Base-by-base conservation (phyloP, 176 grass and related monocot genomes). In the Paspalum vaginatum region DNA sequence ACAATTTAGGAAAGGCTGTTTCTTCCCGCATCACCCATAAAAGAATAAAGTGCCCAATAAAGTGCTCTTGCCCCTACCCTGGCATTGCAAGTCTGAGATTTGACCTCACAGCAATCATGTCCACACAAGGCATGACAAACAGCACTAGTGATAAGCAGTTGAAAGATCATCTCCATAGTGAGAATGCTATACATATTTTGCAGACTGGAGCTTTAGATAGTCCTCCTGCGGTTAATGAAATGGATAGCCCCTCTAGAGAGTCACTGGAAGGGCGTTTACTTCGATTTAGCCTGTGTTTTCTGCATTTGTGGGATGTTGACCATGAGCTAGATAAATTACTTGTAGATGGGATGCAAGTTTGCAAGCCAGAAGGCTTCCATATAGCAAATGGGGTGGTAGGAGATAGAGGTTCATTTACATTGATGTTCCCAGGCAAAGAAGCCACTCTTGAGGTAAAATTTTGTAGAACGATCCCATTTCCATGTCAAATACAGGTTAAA, bases 291-390 rank as follows among this genome's bases (percentile, higher is more conserved):
- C 91, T 97, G 86, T 97, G 91, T 75, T 97, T 97, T 92, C 57
- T 97, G 64, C 94, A 97, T 90, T 88, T 97, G 67, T 97, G 94
- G 94, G 91, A 71, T 89, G 73, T 94, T 84, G 94, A 97, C 82
- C 21, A 55, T 46, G 91, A 97, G 51, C 83, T 97, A 81, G 94
- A 97, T 62, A 94, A 79, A 88, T 85, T 97, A 81, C 75, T 97
- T 67, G 83, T 92, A 64, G 89, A 97, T 69, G 94, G 92, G 80
- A 94, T 97, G 94, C 88, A 88, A 88, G 87, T 97, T 88, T 92
- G 89, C 82, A 97, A 97, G 81, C 94, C 91, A 84, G 91, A 97
- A 80, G 91, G 84, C 52, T 97, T 84, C 53, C 76, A 92, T 84
- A 88, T 97, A 88, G 87, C 87, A 75, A 80, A 87, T 68, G 94